phyloP scores from a whole-genome alignment of 176 grass and related monocot species.

The Triticum urartu region DNA sequence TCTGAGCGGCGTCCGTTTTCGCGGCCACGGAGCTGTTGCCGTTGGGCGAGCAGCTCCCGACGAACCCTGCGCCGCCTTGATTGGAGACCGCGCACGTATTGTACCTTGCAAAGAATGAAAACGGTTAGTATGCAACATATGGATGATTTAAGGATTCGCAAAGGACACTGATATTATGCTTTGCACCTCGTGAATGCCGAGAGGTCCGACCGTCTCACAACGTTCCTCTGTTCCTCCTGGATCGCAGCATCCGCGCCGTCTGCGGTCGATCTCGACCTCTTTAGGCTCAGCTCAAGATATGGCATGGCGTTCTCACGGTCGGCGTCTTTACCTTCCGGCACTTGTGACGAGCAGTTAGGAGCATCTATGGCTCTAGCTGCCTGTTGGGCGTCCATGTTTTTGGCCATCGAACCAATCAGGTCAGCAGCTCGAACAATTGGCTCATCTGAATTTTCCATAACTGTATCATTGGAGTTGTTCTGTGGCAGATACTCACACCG shows the following conservation, averaged over 20 bases:
- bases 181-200: slow-evolving; percentile 84
- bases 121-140: slow-evolving; percentile 64
- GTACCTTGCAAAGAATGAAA: slow-evolving; percentile 80
- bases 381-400: slow-evolving; percentile 37
- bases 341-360: slow-evolving; percentile 46
- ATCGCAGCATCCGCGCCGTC: slow-evolving; percentile 16
- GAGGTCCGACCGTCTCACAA: slow-evolving; percentile 60
- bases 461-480: slow-evolving; percentile 29
- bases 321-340: slow-evolving; percentile 40
- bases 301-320: slow-evolving; percentile 38
- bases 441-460: slow-evolving; percentile 43
- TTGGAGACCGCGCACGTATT: slow-evolving; percentile 57
- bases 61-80: slow-evolving; percentile 48
- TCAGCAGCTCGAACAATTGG: slow-evolving; percentile 56
- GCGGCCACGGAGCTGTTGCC: slow-evolving; percentile 72
- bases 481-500: slow-evolving; percentile 27
- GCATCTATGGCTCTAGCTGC: slow-evolving; percentile 29
- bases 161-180: slow-evolving; percentile 65
- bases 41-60: slow-evolving; percentile 59
- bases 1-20: slow-evolving; percentile 52
- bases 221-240: slow-evolving; percentile 59
- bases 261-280: slow-evolving; percentile 53
- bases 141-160: slow-evolving; percentile 26
- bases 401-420: slow-evolving; percentile 67
- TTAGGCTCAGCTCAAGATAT: slow-evolving; percentile 70